Evolutionary conservation across 1,139 yeast genomes (phyloP).

Genomic region (Magnusiomyces magnusii): DNA sequence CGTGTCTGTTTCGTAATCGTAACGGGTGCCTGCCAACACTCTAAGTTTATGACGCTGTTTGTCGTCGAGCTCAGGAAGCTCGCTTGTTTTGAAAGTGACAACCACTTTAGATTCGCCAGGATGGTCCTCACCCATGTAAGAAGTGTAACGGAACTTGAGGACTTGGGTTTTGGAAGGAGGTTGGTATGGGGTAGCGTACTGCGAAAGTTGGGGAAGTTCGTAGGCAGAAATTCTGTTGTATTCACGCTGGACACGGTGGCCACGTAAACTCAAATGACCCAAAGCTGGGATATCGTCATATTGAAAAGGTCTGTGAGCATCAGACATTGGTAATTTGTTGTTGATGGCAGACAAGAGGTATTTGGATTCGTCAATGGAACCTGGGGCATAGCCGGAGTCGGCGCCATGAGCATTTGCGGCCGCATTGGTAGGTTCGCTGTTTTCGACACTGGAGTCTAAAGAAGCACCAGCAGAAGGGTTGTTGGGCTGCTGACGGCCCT

Average conservation of each 20-base stretch:
- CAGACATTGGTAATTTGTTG: constrained; percentile 21
- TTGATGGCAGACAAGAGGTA: constrained; percentile 11
- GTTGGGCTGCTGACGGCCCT: not conserved
- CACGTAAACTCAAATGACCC: constrained; percentile 54
- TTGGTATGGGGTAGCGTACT: constrained; percentile 38
- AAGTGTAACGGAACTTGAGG: constrained; percentile 62
- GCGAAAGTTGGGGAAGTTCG: constrained; percentile 78
- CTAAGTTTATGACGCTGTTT: constrained; percentile 64
- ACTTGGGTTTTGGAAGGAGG: constrained; percentile 42
- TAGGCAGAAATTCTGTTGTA: constrained; percentile 80
- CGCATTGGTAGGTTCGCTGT: not conserved
- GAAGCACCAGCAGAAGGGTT: not conserved
- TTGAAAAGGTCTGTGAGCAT: constrained; percentile 36
- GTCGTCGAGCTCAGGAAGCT: constrained; percentile 44
- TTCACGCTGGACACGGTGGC: constrained; percentile 51
- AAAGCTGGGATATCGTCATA: constrained; percentile 54
- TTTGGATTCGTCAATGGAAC: constrained; percentile 14
- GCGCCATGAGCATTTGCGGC: constrained; percentile 4
- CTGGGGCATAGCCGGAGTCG: constrained; percentile 15
- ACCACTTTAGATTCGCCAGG: constrained; percentile 67
- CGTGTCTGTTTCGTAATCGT: constrained; percentile 50
- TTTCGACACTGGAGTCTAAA: not conserved
- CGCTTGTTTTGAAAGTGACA: constrained; percentile 46
- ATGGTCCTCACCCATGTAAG: constrained; percentile 62
- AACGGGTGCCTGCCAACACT: constrained; percentile 72